Evolutionary conservation across 352 stramenopile species (phyloP).

Genomic region (Phytophthora melonis): DNA sequence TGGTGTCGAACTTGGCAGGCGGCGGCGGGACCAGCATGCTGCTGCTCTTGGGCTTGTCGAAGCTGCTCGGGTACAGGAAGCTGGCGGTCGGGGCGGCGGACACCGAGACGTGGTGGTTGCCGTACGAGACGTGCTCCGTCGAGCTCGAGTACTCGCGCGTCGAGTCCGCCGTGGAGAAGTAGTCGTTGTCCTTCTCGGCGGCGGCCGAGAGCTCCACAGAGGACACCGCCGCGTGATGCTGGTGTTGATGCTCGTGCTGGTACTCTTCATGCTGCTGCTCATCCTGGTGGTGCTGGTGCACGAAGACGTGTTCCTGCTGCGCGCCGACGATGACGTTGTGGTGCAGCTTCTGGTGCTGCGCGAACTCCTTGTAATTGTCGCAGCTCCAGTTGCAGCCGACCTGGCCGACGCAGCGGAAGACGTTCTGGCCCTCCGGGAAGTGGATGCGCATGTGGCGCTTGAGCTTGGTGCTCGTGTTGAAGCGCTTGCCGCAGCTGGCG

Average conservation of each 20-base stretch:
- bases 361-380: constrained; percentile 90
- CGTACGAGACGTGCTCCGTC: constrained; percentile 24
- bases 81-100: constrained; percentile 28
- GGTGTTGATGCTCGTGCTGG: background rate
- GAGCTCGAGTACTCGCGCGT: constrained; percentile 28
- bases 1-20: background rate
- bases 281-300: background rate
- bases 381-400: constrained; percentile 62
- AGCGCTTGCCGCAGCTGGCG: constrained; percentile 81
- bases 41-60: constrained; percentile 49
- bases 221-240: constrained; percentile 5
- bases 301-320: constrained; percentile 33
- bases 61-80: constrained; percentile 47
- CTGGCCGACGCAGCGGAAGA: constrained; percentile 76
- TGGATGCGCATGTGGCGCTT: constrained; percentile 91
- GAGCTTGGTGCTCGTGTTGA: constrained; percentile 92
- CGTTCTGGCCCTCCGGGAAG: constrained; percentile 78
- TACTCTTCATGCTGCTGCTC: constrained; percentile 17
- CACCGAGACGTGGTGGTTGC: constrained; percentile 25
- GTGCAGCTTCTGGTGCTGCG: constrained; percentile 78
- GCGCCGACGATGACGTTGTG: constrained; percentile 77
- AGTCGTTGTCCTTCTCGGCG: constrained; percentile 50
- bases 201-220: background rate
- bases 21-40: constrained; percentile 1
- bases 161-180: constrained; percentile 43